A percentile compares a stretch with the other conserved stretches of the same genome.
These are phyloP conservation scores for Teratosphaeria gauchensis DNA, from an alignment of 2,329 filamentous ascomycete genomes.

Conservation along the genomic window DNA sequence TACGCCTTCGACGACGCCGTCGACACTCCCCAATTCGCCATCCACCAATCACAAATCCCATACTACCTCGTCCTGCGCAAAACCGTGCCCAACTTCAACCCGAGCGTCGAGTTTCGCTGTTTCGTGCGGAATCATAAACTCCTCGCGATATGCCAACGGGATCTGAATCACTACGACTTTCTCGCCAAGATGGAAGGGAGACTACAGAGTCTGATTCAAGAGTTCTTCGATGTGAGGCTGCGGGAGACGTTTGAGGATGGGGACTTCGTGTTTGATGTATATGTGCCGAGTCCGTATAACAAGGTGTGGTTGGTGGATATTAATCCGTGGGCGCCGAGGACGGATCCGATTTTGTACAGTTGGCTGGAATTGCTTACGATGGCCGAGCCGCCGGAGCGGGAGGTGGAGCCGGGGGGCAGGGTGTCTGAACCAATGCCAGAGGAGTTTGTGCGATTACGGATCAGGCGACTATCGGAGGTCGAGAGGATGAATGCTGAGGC, in stretches of 20 bases:
- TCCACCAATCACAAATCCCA: conserved; percentile 39
- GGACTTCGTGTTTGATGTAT: conserved; percentile 84
- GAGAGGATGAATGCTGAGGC: not conserved
- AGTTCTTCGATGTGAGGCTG: conserved; percentile 68
- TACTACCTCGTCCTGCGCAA: conserved; percentile 80
- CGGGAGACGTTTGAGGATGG: conserved; percentile 72
- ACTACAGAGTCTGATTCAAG: conserved; percentile 57
- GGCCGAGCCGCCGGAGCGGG: conserved; percentile 41
- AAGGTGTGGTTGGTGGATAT: conserved; percentile 83
- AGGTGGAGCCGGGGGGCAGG: not conserved
- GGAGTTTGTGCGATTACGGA: conserved; percentile 16
- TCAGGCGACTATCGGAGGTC: conserved; percentile 3
- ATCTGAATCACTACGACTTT: conserved; percentile 85
- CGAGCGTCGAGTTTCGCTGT: conserved; percentile 86
- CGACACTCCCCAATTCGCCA: conserved; percentile 23
- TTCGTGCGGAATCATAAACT: conserved; percentile 79
- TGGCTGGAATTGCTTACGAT: conserved; percentile 79
- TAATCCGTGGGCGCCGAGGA: conserved; percentile 86
- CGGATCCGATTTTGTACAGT: conserved; percentile 78
- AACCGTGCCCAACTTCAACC: conserved; percentile 73
- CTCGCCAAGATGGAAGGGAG: conserved; percentile 57
- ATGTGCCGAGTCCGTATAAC: conserved; percentile 67
- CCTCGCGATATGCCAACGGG: conserved; percentile 77
- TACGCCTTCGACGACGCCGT: conserved; percentile 77
- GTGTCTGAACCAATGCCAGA: not conserved